Evolutionary conservation across 768 basidiomycete species (phyloP), one percentile per base, ranked within the genome.

Genomic region (Boletus barrowsii): DNA sequence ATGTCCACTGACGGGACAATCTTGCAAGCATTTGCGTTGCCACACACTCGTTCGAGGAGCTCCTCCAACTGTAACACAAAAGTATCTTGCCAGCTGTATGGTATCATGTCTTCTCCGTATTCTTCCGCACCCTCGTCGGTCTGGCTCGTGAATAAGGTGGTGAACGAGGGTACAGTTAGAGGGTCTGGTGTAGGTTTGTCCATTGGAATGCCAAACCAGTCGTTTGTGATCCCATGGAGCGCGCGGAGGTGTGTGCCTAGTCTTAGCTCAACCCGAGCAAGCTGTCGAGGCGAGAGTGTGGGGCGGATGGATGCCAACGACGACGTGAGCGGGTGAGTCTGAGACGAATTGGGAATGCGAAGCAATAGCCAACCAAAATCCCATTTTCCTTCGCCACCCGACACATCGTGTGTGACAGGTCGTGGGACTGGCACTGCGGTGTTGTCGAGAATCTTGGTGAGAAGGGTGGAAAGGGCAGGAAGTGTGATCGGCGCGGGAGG

Each of bases 31-130:
- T 60, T 57, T 3, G 58, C 54, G 26, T 50, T 51, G 18, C 51
- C 56, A 51, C 77, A 73, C 15, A 80, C 76, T 8, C 71, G 67
- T n/a, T 66, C 64, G n/a, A 90, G 68, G 14, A 84, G 68, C 8
- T 71, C 72, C 56, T 90, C 88, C 44, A 90, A 69, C 7, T 81
- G 71, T 10, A 68, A 47, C 7, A 83, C 83, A 67, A 90, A 90
- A 1, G 84, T 81, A 62, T 87, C 87, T 69, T 90, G 85, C 88
- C 88, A 90, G 68, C 79, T 84, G 64, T 84, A 88, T 8, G 53
- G 61, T 6, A 51, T 58, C 58, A 62, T 57, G 66, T 68, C 61
- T 39, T 68, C 69, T 11, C 47, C 68, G 3, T 45, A 42, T 4
- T 37, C 64, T 1, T 50, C 55, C 5, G 37, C 58, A 0, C 42